These are phyloP conservation scores for Harringtonia lauricola DNA, from an alignment of 2,329 filamentous ascomycete genomes.

Conservation along the genomic window DNA sequence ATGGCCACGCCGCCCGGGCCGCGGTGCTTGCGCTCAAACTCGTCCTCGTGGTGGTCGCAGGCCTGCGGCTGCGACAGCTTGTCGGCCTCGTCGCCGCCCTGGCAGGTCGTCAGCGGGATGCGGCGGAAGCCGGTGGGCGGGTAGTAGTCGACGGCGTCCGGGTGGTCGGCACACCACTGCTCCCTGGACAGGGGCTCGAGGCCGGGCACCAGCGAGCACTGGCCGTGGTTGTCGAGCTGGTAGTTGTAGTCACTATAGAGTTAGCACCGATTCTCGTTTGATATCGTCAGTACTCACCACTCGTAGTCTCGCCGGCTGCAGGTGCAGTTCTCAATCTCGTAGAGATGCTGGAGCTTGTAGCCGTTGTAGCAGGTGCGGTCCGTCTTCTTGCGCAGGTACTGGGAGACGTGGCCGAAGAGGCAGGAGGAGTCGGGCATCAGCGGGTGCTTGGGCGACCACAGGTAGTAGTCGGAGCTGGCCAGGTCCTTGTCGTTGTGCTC, in stretches of 20 bases:
- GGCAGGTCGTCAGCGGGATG: slow-evolving; percentile 81
- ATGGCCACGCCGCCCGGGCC: slow-evolving; percentile 61
- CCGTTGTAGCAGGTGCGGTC: slow-evolving; percentile 74
- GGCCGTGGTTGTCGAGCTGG: slow-evolving; percentile 62
- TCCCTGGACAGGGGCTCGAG: slow-evolving; percentile 45
- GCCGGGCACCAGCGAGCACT: slow-evolving; percentile 68
- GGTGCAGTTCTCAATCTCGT: slow-evolving; percentile 66
- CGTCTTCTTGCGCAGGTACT: slow-evolving; percentile 85
- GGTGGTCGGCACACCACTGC: slow-evolving; percentile 46
- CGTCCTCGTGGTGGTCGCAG: slow-evolving; percentile 72
- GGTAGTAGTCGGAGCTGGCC: slow-evolving; percentile 58
- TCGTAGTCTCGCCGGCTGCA: slow-evolving; percentile 84
- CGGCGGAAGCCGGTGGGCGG: slow-evolving; percentile 80
- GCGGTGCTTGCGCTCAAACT: slow-evolving; percentile 58
- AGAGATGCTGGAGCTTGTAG: slow-evolving; percentile 56
- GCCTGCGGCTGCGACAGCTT: slow-evolving; percentile 47
- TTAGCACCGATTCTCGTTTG: background rate
- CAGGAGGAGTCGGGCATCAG: slow-evolving; percentile 60
- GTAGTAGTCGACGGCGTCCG: slow-evolving; percentile 66
- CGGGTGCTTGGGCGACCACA: slow-evolving; percentile 84
- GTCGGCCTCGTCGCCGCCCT: slow-evolving; percentile 65
- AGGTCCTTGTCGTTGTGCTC: slow-evolving; percentile 48
- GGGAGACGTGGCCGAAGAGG: slow-evolving; percentile 81
- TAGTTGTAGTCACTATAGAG: slow-evolving; percentile 76
- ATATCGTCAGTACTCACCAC: slow-evolving; percentile 52